These are phyloP conservation scores for Eucalyptus pauciflora DNA, from an alignment of 345 rosid species.

Conservation along the genomic window DNA sequence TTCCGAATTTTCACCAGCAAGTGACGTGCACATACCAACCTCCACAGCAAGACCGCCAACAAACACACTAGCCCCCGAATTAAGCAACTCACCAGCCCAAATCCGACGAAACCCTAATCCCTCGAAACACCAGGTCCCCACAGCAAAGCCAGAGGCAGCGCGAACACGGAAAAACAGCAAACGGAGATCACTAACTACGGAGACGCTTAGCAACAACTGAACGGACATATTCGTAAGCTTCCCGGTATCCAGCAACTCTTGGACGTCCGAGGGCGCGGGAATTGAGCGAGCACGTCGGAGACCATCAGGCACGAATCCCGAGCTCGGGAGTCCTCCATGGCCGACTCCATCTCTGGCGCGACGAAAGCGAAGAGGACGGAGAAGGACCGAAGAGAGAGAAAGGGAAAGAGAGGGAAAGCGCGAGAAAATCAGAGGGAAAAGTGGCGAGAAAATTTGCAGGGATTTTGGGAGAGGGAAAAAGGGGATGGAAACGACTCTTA, in stretches of 20 bases:
- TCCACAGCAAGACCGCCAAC: not conserved
- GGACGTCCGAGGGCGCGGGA: slow-evolving; percentile 38
- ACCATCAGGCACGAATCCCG: slow-evolving; percentile 24
- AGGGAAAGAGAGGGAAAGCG: not conserved
- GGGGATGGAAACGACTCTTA: not conserved
- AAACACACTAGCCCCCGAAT: not conserved
- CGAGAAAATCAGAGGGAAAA: not conserved
- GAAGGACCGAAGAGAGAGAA: not conserved
- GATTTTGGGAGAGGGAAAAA: not conserved
- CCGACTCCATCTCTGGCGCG: slow-evolving; percentile 38
- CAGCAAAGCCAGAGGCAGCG: not conserved
- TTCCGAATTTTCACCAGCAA: not conserved
- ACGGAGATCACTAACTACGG: not conserved
- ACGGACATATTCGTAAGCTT: slow-evolving; percentile 47
- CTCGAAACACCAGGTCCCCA: slow-evolving; percentile 3
- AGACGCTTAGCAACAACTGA: not conserved
- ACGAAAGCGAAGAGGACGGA: not conserved
- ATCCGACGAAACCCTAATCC: slow-evolving; percentile 1
- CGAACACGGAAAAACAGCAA: not conserved
- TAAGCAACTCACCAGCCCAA: not conserved
- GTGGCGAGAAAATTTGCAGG: not conserved
- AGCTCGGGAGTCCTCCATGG: slow-evolving; percentile 41
- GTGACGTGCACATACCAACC: not conserved
- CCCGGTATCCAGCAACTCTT: slow-evolving; percentile 21
- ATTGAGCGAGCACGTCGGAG: slow-evolving; percentile 22